phyloP scores from a whole-genome alignment of 768 basidiomycete species.

The Trametes coccinea region DNA sequence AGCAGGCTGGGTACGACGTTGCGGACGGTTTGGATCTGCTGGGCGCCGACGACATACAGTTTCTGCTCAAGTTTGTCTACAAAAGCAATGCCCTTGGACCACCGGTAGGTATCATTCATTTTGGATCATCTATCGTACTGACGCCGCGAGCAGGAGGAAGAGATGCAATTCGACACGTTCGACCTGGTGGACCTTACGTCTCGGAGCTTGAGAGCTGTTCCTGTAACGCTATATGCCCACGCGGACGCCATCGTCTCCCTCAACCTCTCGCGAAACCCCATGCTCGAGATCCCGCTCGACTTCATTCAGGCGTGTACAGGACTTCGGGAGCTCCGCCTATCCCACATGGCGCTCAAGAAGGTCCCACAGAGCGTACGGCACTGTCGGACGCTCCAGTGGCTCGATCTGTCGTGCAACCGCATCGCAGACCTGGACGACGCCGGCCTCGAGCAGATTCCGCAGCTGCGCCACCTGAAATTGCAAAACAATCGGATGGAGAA shows the following conservation, averaged over 20 bases:
- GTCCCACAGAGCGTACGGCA: slow-evolving; percentile 84
- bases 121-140: not conserved
- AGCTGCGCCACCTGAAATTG: slow-evolving; percentile 65
- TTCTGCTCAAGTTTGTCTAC: slow-evolving; percentile 88
- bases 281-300: slow-evolving; percentile 94
- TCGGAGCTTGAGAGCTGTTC: slow-evolving; percentile 81
- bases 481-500: slow-evolving; percentile 92
- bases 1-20: slow-evolving; percentile 86
- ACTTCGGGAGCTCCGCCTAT: slow-evolving; percentile 82
- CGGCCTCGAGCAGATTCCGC: slow-evolving; percentile 72
- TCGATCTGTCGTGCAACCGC: slow-evolving; percentile 91
- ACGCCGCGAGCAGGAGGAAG: slow-evolving; percentile 58
- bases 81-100: slow-evolving; percentile 72
- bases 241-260: slow-evolving; percentile 83
- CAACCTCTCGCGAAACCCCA: slow-evolving; percentile 90
- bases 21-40: slow-evolving; percentile 79
- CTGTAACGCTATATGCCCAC: slow-evolving; percentile 80
- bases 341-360: slow-evolving; percentile 92
- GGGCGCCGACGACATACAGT: slow-evolving; percentile 75
- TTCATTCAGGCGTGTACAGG: slow-evolving; percentile 88
- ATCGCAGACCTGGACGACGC: slow-evolving; percentile 89
- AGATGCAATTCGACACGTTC: slow-evolving; percentile 67
- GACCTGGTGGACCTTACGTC: slow-evolving; percentile 82
- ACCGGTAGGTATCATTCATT: slow-evolving; percentile 45
- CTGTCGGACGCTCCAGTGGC: slow-evolving; percentile 67